Percentiles rank a stretch among this genome's conserved stretches.
Evolutionary conservation across 805 yeast species (phyloP).

Genomic region (Lachancea quebecensis): DNA sequence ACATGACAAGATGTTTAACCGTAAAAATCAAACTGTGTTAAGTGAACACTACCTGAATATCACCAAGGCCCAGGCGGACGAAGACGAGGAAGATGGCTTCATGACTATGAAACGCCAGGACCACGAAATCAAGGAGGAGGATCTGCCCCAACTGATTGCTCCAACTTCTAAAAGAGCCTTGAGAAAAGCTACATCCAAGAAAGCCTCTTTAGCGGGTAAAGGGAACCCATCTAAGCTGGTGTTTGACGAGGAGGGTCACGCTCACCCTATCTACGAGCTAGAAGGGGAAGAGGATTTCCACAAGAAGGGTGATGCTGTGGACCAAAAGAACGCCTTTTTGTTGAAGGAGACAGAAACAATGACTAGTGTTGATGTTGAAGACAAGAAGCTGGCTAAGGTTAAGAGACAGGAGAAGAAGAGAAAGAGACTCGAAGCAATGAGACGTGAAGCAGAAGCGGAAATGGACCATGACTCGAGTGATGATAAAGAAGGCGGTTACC

Average conservation of each 20-base stretch:
- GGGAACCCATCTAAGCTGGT: constrained; percentile 71
- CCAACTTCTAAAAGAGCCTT: constrained; percentile 79
- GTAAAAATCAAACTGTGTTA: constrained; percentile 86
- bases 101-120: constrained; percentile 72
- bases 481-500: constrained; percentile 22
- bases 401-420: constrained; percentile 86
- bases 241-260: constrained; percentile 91
- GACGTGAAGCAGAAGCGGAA: constrained; percentile 38
- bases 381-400: constrained; percentile 67
- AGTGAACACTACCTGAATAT: constrained; percentile 82
- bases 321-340: constrained; percentile 63
- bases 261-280: constrained; percentile 87
- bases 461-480: constrained; percentile 20
- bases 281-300: constrained; percentile 84
- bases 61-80: constrained; percentile 41
- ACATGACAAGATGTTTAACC: constrained; percentile 91
- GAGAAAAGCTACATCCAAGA: constrained; percentile 83
- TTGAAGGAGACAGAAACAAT: constrained; percentile 58
- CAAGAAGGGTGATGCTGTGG: constrained; percentile 57
- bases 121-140: constrained; percentile 61
- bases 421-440: constrained; percentile 74
- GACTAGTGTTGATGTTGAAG: constrained; percentile 66
- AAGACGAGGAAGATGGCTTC: constrained; percentile 56
- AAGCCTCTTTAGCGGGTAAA: constrained; percentile 51
- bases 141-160: constrained; percentile 50